Conservation (phyloP, 345 rosid genomes). For the Brassica juncea region DNA sequence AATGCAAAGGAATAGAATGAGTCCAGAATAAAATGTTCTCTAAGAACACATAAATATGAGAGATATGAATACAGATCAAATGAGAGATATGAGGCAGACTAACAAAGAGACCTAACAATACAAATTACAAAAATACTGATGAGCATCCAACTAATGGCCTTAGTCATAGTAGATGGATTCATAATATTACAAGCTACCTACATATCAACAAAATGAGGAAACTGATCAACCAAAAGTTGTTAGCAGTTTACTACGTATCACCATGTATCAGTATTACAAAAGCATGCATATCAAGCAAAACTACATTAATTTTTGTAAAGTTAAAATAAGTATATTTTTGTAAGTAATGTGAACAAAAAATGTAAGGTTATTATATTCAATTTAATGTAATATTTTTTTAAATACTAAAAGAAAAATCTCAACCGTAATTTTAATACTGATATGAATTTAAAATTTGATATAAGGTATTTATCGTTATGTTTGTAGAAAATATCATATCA, state of each 20-base stretch:
- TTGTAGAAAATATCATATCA: too few relatives aligned
- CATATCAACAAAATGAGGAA: background rate
- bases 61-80: background rate
- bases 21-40: background rate
- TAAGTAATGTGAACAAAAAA: too few relatives aligned
- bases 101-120: background rate
- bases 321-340: too few relatives aligned
- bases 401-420: too few relatives aligned
- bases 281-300: background rate
- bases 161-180: background rate
- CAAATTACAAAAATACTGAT: background rate
- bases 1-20: background rate
- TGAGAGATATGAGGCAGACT: background rate
- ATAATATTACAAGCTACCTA: constrained; percentile 13
- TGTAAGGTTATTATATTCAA: too few relatives aligned
- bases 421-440: too few relatives aligned
- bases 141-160: constrained; percentile 24
- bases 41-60: background rate
- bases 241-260: background rate
- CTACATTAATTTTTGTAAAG: too few relatives aligned
- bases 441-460: too few relatives aligned
- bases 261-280: background rate
- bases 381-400: too few relatives aligned
- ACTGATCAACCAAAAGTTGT: background rate
- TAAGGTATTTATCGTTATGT: too few relatives aligned